Percentiles rank a stretch among this genome's conserved stretches.
Evolutionary conservation across 805 yeast genomes (phyloP).

Genomic region (Wickerhamiella allomyrinae): DNA sequence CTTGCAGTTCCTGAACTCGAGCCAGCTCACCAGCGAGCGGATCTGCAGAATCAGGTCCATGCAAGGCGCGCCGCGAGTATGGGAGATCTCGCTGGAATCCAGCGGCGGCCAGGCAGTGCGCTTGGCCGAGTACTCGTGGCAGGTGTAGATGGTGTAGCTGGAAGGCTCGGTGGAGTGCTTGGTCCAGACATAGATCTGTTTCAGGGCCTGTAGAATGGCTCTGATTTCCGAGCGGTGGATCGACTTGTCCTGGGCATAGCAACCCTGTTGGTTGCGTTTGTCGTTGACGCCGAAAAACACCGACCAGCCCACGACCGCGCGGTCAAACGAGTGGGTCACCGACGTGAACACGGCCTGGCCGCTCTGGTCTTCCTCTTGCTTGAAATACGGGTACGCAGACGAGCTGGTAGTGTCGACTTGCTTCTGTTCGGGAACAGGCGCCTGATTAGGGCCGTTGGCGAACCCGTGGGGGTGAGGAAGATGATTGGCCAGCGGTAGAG

Average conservation of each 20-base stretch:
- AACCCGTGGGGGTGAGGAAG: no score
- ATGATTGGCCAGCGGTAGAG: no score
- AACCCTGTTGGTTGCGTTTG: slow-evolving; percentile 5
- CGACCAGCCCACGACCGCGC: slow-evolving; percentile 5
- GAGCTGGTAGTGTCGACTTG: no score
- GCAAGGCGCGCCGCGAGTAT: slow-evolving; percentile 7
- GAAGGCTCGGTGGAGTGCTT: not conserved
- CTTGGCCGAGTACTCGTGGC: slow-evolving; percentile 6
- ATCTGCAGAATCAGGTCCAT: slow-evolving; percentile 9
- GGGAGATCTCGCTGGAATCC: not conserved
- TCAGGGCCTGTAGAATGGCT: slow-evolving; percentile 6
- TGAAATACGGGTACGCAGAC: no score
- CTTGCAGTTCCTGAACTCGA: not conserved
- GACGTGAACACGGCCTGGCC: slow-evolving; percentile 1
- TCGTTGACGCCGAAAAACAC: slow-evolving; percentile 7
- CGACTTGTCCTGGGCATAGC: slow-evolving; percentile 4
- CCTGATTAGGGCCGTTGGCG: no score
- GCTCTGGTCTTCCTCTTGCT: not conserved
- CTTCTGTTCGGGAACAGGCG: no score
- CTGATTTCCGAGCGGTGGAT: slow-evolving; percentile 7
- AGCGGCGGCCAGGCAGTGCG: not conserved
- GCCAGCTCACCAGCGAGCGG: slow-evolving; percentile 3
- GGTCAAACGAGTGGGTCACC: slow-evolving; percentile 1
- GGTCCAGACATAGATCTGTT: slow-evolving; percentile 1
- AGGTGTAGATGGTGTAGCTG: slow-evolving; percentile 4